Percentiles rank a stretch among this genome's conserved stretches.
phyloP scores from a whole-genome alignment of 345 rosid genomes.

The Pugionium cornutum region DNA sequence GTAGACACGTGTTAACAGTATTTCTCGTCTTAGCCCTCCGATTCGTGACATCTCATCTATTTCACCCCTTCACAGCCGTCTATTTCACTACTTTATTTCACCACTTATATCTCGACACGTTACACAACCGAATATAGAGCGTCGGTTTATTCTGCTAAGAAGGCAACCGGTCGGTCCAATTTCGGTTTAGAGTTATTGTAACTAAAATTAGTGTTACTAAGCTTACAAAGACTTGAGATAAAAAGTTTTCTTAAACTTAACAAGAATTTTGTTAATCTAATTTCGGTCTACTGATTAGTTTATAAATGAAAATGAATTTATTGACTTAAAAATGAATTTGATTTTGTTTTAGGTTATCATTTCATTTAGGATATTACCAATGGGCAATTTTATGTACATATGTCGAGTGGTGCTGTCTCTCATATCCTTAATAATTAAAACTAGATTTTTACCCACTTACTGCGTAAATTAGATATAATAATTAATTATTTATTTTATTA shows the following conservation, averaged over 20 bases:
- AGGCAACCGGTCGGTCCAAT: slow-evolving; percentile 5
- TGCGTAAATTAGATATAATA: too few species aligned
- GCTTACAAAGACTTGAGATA: not conserved
- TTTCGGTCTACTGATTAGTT: not conserved
- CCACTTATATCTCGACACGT: slow-evolving; percentile 21
- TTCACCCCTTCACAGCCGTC: slow-evolving; percentile 25
- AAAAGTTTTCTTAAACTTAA: not conserved
- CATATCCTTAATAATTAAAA: too few species aligned
- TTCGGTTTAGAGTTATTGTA: not conserved
- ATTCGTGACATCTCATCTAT: slow-evolving; percentile 8
- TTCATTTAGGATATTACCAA: not conserved
- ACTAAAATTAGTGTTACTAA: not conserved
- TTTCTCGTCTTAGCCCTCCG: slow-evolving; percentile 24
- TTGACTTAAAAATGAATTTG: not conserved
- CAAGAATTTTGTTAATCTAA: not conserved
- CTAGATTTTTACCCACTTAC: too few species aligned
- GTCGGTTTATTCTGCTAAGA: slow-evolving; percentile 9
- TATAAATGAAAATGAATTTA: not conserved
- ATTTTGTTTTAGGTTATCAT: too few species aligned
- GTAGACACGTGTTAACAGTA: slow-evolving; percentile 29
- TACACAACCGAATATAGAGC: not conserved
- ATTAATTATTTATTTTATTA: too few species aligned
- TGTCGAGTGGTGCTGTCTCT: too few species aligned
- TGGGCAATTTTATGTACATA: too few species aligned
- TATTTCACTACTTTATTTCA: slow-evolving; percentile 7